Evolutionary conservation across 208 protist genomes (phyloP), one percentile per base, ranked within the genome.

Genomic region (Balamuthia mandrillaris): DNA sequence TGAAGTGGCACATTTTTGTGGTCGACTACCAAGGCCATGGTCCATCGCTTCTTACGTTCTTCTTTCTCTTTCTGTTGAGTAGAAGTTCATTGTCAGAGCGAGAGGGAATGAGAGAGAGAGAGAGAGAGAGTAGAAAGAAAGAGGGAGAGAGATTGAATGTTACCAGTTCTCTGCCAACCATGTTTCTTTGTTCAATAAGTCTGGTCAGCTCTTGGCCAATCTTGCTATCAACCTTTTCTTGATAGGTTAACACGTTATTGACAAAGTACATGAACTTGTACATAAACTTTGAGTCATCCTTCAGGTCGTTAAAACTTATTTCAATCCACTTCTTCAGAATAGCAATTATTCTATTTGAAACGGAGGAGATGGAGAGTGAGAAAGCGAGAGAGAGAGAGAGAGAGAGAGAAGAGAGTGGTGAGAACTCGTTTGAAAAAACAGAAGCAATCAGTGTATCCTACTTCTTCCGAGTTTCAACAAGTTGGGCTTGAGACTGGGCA

Each of bases 241-340:
- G 37, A 44, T 12, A 6, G 2, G 31, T 2, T n/a, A 72, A 21
- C 14, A 72, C 61, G 61, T 72, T 72, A 41, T 72, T 72, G 29
- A 72, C 47, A 41, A 72, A 72, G 61, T 49, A 72, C 14, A 41
- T 72, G 33, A 72, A 41, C 61, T 72, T 72, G 37, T 72, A 41
- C 61, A 72, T 72, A 41, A 72, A 72, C 37, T 72, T 72, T 33
- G 61, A 33, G 37, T 72, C 61, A 12, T 72, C 61, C 37, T 45
- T 72, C 1, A 72, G 61, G 61, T 72, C 37, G 61, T 72, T n/a
- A 21, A 72, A 72, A 41, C 61, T 41, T 41, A 45, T 4, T 21
- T 45, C 21, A 9, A 41, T 72, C 61, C 61, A 72, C 14, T 16
- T 41, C 16, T 72, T 33, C 7, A 72, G 41, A 21, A 72, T 33